Base-by-base conservation (phyloP, 192 early-diverging fungal species). In the Gigaspora rosea region DNA sequence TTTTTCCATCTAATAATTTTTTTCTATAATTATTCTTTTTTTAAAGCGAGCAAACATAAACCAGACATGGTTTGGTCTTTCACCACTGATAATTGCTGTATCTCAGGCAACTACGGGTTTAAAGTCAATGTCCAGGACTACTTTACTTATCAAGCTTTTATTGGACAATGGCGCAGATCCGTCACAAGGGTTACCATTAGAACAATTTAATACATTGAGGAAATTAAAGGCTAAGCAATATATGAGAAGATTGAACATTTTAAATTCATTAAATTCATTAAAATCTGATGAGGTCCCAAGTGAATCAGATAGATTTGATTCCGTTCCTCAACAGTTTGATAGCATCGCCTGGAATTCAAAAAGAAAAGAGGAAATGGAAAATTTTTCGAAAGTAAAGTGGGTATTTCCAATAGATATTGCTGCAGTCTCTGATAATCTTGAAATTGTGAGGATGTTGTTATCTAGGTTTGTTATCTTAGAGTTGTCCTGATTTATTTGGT, bases 51-150 rank as follows among this genome's bases (percentile, higher is more conserved):
- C 83, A 3, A 84, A 84, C 33, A 66, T 84, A 49, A 84, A 84
- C 63, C 83, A 84, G 57, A 78, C 83, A 51, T 84, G 83, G 83
- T 84, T 77, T 58, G 83, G 83, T 9, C 51, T 84, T 48, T 80
- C 83, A 0, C 83, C 83, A 8, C 51, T 84, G 10, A 61, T 84
- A 5, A 49, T 84, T 51, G 83, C 78, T 7, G 63, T 48, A 5
- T 75, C 83, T 11, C 52, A 73, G n/a, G 20, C 71, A 41, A 52
- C 35, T n/a, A 2, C 80, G 75, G 78, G 76, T 79, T 22, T 63
- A 78, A 9, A 84, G 78, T 12, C 67, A 47, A 41, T 71, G 78
- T 46, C 72, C 77, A 3, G 73, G 74, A 12, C 78, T 76, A 8
- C 16, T 69, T 0, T 81, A 77, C 48, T 84, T 80, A 79, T 84